Conservation (phyloP, 148 eudicot genomes). For the Heliosperma pusillum region DNA sequence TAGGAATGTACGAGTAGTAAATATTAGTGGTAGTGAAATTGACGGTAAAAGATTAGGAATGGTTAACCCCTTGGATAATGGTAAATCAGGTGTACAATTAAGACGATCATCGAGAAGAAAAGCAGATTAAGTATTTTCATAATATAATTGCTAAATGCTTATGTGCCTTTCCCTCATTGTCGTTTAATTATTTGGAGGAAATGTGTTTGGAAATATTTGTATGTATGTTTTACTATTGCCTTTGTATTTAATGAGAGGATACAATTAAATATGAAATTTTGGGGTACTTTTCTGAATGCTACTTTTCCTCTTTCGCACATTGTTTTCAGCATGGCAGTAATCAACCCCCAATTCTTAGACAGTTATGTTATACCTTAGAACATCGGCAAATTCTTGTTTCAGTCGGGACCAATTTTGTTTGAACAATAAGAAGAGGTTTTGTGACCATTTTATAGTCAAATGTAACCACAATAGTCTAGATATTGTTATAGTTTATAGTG, state of each 20-base stretch:
- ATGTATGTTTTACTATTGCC: conserved; percentile 5
- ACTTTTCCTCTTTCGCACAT: too few relatives aligned
- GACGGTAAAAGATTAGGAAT: conserved; percentile 36
- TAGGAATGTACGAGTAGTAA: conserved; percentile 39
- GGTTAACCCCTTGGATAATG: conserved; percentile 36
- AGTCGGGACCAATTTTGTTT: too few relatives aligned
- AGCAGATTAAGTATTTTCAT: conserved; percentile 20
- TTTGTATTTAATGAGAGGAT: conserved; percentile 27
- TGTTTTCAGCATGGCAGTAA: too few relatives aligned
- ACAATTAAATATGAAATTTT: conserved; percentile 19
- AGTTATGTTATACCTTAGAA: too few relatives aligned
- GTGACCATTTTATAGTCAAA: too few relatives aligned
- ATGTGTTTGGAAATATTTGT: conserved; percentile 21
- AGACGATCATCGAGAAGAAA: conserved; percentile 30
- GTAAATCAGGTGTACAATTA: conserved; percentile 34
- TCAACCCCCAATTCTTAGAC: too few relatives aligned
- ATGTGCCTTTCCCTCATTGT: conserved; percentile 7
- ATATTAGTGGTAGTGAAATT: conserved; percentile 41
- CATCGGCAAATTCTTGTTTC: too few relatives aligned
- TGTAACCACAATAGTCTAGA: too few relatives aligned
- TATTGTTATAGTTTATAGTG: too few relatives aligned
- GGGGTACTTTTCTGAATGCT: not conserved
- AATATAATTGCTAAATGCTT: conserved; percentile 13
- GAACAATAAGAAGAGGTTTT: too few relatives aligned
- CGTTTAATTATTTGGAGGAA: conserved; percentile 19